Conservation (phyloP, 2,329 filamentous ascomycete genomes). For the Trichoderma hamatum region DNA sequence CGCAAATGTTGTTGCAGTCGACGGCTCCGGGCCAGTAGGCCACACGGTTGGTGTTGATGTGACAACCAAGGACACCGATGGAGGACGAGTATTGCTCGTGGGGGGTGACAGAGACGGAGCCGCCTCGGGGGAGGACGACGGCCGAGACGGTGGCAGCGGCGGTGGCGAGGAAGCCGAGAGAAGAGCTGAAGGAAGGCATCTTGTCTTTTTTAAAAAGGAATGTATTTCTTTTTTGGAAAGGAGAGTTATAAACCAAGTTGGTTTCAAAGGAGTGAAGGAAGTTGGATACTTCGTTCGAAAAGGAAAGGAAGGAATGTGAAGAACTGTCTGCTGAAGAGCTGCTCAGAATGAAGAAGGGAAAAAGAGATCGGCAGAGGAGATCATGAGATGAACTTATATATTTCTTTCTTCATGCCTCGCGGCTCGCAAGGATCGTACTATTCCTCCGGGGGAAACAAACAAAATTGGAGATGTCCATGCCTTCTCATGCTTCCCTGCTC, state of each 20-base stretch:
- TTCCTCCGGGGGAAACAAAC: not conserved
- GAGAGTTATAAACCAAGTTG: constrained; percentile 14
- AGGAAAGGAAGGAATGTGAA: not conserved
- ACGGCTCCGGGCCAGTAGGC: constrained; percentile 61
- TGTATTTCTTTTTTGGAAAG: constrained; percentile 25
- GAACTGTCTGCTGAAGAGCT: not conserved
- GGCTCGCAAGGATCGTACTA: not conserved
- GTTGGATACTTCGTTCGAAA: constrained; percentile 8
- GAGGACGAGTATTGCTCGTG: constrained; percentile 61
- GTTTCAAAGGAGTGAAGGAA: not conserved
- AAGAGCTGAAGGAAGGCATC: constrained; percentile 36
- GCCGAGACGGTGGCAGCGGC: constrained; percentile 35
- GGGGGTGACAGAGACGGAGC: constrained; percentile 50
- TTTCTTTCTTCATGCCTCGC: not conserved
- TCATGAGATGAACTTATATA: not conserved
- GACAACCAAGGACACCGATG: constrained; percentile 62
- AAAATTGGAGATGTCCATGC: not conserved
- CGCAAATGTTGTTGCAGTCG: constrained; percentile 60
- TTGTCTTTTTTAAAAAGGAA: constrained; percentile 26
- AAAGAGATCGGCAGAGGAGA: not conserved
- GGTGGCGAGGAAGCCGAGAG: constrained; percentile 37
- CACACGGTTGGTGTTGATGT: constrained; percentile 62
- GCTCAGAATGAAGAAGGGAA: not conserved
- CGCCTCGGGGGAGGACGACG: constrained; percentile 35
- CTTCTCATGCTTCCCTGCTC: not conserved